Base-by-base conservation (phyloP, 1,139 yeast species). In the Schwanniomyces etchellsii region DNA sequence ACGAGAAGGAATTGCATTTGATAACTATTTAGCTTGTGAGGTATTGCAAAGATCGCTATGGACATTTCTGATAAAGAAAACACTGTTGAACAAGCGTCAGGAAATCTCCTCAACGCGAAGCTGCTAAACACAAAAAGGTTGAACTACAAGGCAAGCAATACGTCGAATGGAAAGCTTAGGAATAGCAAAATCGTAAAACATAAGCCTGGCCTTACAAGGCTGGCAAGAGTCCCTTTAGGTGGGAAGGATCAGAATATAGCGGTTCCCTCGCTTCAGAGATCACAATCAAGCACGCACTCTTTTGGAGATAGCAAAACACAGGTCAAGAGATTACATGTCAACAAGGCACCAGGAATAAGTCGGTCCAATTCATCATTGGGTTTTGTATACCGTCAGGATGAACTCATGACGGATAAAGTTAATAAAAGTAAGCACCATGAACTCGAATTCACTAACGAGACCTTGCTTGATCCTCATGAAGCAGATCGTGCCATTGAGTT, bases 231-330 rank as follows among this genome's bases (percentile, higher is more conserved):
- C 2, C 77, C 77, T 1, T 56, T 71, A 35, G 74, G 74, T 3
- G 75, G 75, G 2, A 71, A 71, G 41, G 70, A 66, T 43, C 62
- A 55, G 32, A 70, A 70, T 43, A 42, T 43, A 17, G 38, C 39
- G 20, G 31, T 49, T n/a, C 58, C 63, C 2, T 30, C 47, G 3
- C 49, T 64, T 36, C 56, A 49, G 30, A 48, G 69, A 35, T 62
- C 70, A 3, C 56, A 59, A 30, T 50, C 67, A 9, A 44, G 54
- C 13, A 35, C 60, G 18, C 45, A 34, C 16, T 12, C 32, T 18
- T 3, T 23, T n/a, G 20, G 20, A 7, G 35, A 33, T 13, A 27
- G 24, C 11, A 29, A 30, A 7, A 28, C 27, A 2, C 39, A 30
- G 22, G 35, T 36, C 13, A 39, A 40, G 32, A 44, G 35, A 12